Conservation (phyloP, 1,284 basidiomycete genomes). For the Laetiporus sulphureus region DNA sequence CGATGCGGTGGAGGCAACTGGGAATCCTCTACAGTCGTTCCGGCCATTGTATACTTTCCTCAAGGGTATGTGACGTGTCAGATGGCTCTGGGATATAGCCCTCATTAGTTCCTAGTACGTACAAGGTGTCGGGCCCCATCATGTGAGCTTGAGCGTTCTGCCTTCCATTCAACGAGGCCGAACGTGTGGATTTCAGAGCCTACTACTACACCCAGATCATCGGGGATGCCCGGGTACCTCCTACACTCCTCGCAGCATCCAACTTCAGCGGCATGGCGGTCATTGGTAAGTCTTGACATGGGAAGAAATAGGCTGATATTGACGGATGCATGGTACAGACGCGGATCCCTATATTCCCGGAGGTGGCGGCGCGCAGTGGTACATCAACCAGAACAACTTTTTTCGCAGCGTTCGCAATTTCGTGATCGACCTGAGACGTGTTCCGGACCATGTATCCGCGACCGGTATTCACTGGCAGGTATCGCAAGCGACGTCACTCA, state of each 20-base stretch:
- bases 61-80: slow-evolving; percentile 22
- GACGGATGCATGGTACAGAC: slow-evolving; percentile 28
- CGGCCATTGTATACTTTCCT: slow-evolving; percentile 54
- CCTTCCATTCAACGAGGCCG: too few species aligned
- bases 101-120: slow-evolving; percentile 27
- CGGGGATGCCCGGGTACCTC: slow-evolving; percentile 54
- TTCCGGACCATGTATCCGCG: slow-evolving; percentile 44
- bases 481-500: slow-evolving; percentile 69
- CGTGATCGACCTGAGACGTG: slow-evolving; percentile 41
- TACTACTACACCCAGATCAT: slow-evolving; percentile 67
- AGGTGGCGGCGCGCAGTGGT: slow-evolving; percentile 47
- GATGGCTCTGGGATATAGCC: slow-evolving; percentile 2
- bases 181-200: too few species aligned
- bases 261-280: slow-evolving; percentile 62
- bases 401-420: slow-evolving; percentile 60
- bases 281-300: slow-evolving; percentile 49
- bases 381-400: slow-evolving; percentile 63
- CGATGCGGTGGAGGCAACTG: slow-evolving; percentile 55
- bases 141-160: slow-evolving; percentile 20
- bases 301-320: too few species aligned
- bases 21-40: slow-evolving; percentile 28
- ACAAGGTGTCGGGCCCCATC: slow-evolving; percentile 56
- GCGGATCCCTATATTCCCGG: slow-evolving; percentile 52
- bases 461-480: slow-evolving; percentile 77
- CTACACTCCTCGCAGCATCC: slow-evolving; percentile 51